These are phyloP conservation scores for Cryptosporidium muris DNA, from an alignment of 169 alveolate species.

Conservation along the genomic window DNA sequence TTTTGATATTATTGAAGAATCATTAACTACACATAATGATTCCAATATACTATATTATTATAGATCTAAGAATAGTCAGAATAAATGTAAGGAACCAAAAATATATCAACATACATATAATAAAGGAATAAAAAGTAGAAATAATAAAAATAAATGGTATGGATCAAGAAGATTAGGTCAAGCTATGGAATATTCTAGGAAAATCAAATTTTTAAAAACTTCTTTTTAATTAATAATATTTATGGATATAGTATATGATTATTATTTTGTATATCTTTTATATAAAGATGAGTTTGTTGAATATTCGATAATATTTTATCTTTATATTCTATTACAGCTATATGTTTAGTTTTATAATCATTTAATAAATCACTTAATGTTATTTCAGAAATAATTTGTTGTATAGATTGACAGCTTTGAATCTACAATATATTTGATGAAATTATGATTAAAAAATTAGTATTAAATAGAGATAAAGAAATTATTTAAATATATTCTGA, in stretches of 20 bases:
- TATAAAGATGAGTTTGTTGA: no score
- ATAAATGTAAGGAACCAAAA: no score
- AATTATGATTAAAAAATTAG: not conserved
- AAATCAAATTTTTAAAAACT: not conserved
- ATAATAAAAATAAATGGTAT: no score
- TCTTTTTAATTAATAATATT: not conserved
- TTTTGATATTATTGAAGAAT: constrained; percentile 19
- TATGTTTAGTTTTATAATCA: constrained; percentile 29
- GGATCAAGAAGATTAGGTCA: no score
- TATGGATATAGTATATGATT: no score
- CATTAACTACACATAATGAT: no score
- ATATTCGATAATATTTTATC: not conserved
- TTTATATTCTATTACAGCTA: constrained; percentile 14
- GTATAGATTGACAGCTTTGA: constrained; percentile 57
- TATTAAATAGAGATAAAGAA: not conserved
- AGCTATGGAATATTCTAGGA: not conserved
- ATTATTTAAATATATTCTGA: not conserved
- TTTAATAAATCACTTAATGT: constrained; percentile 49
- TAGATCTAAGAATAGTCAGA: no score
- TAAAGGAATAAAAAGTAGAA: no score
- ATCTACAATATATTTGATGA: constrained; percentile 4
- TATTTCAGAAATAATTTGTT: constrained; percentile 58
- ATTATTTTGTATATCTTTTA: no score
- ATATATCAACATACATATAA: no score
- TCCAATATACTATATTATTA: no score